Evolutionary conservation across 1,139 yeast species (phyloP).

Genomic region (Debaryomycetaceae sp.): DNA sequence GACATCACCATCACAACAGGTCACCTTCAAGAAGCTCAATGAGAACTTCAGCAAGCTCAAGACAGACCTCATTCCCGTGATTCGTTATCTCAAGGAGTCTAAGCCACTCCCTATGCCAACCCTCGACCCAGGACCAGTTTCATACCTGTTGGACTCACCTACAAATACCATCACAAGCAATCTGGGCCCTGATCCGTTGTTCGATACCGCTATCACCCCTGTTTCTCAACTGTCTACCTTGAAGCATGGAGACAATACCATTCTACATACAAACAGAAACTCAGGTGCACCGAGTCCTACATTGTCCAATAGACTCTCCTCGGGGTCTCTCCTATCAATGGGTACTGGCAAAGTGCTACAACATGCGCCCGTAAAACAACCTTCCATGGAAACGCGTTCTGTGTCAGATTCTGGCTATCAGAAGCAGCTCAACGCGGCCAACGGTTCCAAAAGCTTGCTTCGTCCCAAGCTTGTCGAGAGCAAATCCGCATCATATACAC

Average conservation of each 20-base stretch:
- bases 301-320: slow-evolving; percentile 34
- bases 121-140: slow-evolving; percentile 33
- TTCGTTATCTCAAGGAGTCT: slow-evolving; percentile 48
- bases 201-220: slow-evolving; percentile 1
- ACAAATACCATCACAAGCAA: slow-evolving; percentile 13
- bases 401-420: slow-evolving; percentile 12
- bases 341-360: slow-evolving; percentile 43
- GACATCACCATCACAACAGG: slow-evolving; percentile 18
- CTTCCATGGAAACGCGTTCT: slow-evolving; percentile 5
- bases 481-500: slow-evolving; percentile 20
- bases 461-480: slow-evolving; percentile 34
- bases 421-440: slow-evolving; percentile 7
- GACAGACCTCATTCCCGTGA: slow-evolving; percentile 52
- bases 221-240: slow-evolving; percentile 2
- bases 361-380: slow-evolving; percentile 23
- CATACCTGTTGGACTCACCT: slow-evolving; percentile 31
- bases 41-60: slow-evolving; percentile 50
- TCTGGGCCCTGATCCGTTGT: background rate
- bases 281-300: slow-evolving; percentile 36
- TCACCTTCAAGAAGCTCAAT: slow-evolving; percentile 37
- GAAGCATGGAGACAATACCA: slow-evolving; percentile 13
- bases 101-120: slow-evolving; percentile 61
- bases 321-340: slow-evolving; percentile 37
- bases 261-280: slow-evolving; percentile 5
- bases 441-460: slow-evolving; percentile 6